Percentiles rank a stretch among this genome's conserved stretches.
These are phyloP conservation scores for Fusarium bactridioides DNA, from an alignment of 2,329 filamentous ascomycete species.

Conservation along the genomic window DNA sequence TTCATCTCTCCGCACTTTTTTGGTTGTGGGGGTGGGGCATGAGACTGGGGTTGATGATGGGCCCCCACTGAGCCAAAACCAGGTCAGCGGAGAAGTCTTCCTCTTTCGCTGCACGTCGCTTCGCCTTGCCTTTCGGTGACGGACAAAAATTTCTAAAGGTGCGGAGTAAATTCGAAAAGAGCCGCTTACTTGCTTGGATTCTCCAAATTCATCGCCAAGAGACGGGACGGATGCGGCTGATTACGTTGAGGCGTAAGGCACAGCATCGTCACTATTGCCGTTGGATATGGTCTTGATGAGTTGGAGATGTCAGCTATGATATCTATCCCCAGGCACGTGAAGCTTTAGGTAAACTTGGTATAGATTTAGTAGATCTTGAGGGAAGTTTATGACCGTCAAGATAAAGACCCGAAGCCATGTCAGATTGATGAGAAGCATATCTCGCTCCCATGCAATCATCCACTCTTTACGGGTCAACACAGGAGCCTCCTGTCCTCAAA, in stretches of 20 bases:
- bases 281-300: neutral
- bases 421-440: neutral
- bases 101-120: neutral
- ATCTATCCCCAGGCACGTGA: fast-evolving
- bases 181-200: neutral
- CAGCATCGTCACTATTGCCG: neutral
- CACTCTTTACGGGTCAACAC: neutral
- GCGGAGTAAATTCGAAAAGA: constrained; percentile 5
- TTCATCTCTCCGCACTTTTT: constrained; percentile 28
- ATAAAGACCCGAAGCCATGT: neutral
- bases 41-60: constrained; percentile 1
- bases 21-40: constrained; percentile 34
- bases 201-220: constrained; percentile 14
- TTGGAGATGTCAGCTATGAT: fast-evolving
- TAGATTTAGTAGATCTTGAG: fast-evolving
- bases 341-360: fast-evolving
- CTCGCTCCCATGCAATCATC: neutral
- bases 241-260: neutral
- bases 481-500: neutral
- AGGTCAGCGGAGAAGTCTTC: neutral
- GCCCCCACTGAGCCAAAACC: neutral
- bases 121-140: neutral
- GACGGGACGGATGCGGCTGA: neutral
- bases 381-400: neutral
- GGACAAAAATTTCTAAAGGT: neutral